These are phyloP conservation scores for Thelonectria discophora DNA, from an alignment of 2,329 filamentous ascomycete species.

Conservation along the genomic window DNA sequence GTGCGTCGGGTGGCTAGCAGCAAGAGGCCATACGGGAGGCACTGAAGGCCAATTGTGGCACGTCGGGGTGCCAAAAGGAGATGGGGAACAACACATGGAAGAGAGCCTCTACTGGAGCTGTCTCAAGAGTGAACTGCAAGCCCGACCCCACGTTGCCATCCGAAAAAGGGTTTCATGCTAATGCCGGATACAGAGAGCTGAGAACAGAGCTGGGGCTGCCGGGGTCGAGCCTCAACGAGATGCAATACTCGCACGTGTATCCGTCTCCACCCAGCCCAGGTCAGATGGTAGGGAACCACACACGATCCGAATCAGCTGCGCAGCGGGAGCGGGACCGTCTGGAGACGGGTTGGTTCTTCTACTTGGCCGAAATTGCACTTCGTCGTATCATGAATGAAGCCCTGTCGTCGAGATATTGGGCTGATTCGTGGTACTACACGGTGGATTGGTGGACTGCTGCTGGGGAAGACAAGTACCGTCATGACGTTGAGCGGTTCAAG, in stretches of 20 bases:
- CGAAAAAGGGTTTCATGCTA: not conserved
- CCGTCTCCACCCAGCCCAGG: conserved; percentile 31
- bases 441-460: conserved; percentile 17
- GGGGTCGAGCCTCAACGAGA: conserved; percentile 34
- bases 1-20: conserved; percentile 17
- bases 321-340: conserved; percentile 20
- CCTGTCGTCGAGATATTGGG: conserved; percentile 20
- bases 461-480: conserved; percentile 4
- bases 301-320: conserved; percentile 18
- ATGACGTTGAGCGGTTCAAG: conserved; percentile 22
- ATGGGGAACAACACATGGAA: conserved; percentile 29
- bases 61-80: not conserved
- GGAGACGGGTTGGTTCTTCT: conserved; percentile 36
- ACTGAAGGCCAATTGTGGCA: not conserved
- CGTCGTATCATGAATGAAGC: conserved; percentile 30
- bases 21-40: conserved; percentile 7
- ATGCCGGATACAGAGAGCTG: conserved; percentile 26
- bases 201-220: conserved; percentile 33
- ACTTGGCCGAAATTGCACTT: conserved; percentile 35
- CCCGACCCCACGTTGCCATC: not conserved
- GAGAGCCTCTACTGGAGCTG: conserved; percentile 42
- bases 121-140: conserved; percentile 38
- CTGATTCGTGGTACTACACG: conserved; percentile 28
- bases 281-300: conserved; percentile 16
- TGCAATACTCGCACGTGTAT: conserved; percentile 34